Conservation (phyloP, 139 green algal genomes). For the Trebouxia sp. region DNA sequence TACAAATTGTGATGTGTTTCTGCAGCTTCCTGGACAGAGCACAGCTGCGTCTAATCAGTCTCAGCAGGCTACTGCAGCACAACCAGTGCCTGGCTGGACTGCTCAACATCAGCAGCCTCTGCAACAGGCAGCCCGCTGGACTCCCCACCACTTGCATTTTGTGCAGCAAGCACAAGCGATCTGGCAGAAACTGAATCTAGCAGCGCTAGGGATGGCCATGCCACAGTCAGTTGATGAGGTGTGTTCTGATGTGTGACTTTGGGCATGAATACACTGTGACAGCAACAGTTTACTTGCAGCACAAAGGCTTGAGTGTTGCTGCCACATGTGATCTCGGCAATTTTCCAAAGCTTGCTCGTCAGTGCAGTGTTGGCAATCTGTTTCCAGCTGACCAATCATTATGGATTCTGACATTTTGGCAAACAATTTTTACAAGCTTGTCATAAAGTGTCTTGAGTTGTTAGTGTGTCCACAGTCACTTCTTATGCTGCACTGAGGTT, state of each 20-base stretch:
- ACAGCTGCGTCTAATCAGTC: not conserved
- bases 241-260: not conserved
- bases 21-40: not conserved
- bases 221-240: not conserved
- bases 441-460: too few relatives aligned
- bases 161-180: constrained; percentile 11
- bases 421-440: too few relatives aligned
- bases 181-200: not conserved
- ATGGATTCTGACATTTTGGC: too few relatives aligned
- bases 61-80: not conserved
- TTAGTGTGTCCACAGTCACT: too few relatives aligned
- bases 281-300: too few relatives aligned
- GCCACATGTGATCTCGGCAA: too few relatives aligned
- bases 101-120: not conserved
- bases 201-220: not conserved
- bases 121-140: not conserved
- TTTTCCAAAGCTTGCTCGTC: too few relatives aligned
- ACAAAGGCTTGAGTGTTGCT: too few relatives aligned
- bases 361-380: too few relatives aligned
- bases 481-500: too few relatives aligned
- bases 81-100: not conserved
- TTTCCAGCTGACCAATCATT: too few relatives aligned
- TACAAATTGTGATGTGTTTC: not conserved
- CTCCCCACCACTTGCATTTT: not conserved
- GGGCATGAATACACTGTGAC: too few relatives aligned